phyloP scores from a whole-genome alignment of 1,284 basidiomycete species.

The Thecaphora thlaspeos region DNA sequence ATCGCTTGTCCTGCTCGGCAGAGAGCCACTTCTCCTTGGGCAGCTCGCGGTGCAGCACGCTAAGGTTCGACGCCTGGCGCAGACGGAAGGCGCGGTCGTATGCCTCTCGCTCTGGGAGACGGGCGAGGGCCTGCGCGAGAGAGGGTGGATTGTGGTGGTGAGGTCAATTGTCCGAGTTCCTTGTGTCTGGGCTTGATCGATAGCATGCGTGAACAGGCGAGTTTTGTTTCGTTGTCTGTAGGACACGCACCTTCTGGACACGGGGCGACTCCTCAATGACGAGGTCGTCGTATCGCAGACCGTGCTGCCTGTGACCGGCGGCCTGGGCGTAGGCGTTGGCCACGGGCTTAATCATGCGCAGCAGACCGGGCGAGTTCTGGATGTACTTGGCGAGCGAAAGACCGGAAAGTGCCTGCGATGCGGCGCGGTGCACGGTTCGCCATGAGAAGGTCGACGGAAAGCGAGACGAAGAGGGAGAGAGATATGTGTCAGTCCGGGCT shows the following conservation, averaged over 20 bases:
- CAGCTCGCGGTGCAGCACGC: slow-evolving; percentile 76
- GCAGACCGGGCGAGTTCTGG: slow-evolving; percentile 69
- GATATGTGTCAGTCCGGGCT: too few relatives aligned
- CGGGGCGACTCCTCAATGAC: slow-evolving; percentile 80
- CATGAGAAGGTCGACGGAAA: too few relatives aligned
- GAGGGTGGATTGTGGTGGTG: too few relatives aligned
- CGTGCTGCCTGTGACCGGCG: slow-evolving; percentile 82
- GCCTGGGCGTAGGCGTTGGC: slow-evolving; percentile 80
- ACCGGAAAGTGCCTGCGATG: slow-evolving; percentile 22
- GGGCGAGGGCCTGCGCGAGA: slow-evolving; percentile 63
- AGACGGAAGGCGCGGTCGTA: slow-evolving; percentile 93
- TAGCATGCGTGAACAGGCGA: too few relatives aligned
- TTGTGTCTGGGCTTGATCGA: too few relatives aligned
- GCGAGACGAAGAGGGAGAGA: too few relatives aligned
- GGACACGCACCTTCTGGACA: slow-evolving; percentile 76
- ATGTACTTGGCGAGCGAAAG: slow-evolving; percentile 76
- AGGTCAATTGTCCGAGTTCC: too few relatives aligned
- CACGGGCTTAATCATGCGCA: slow-evolving; percentile 72
- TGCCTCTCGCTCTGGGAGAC: slow-evolving; percentile 74
- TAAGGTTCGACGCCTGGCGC: slow-evolving; percentile 77
- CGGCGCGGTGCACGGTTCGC: not conserved
- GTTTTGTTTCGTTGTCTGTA: too few relatives aligned
- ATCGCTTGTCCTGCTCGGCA: slow-evolving; percentile 78
- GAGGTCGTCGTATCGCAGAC: slow-evolving; percentile 93
- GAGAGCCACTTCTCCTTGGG: slow-evolving; percentile 83